Evolutionary conservation across 768 basidiomycete species (phyloP), one percentile per base, ranked within the genome.

Genomic region (Tephrocybe sp.): DNA sequence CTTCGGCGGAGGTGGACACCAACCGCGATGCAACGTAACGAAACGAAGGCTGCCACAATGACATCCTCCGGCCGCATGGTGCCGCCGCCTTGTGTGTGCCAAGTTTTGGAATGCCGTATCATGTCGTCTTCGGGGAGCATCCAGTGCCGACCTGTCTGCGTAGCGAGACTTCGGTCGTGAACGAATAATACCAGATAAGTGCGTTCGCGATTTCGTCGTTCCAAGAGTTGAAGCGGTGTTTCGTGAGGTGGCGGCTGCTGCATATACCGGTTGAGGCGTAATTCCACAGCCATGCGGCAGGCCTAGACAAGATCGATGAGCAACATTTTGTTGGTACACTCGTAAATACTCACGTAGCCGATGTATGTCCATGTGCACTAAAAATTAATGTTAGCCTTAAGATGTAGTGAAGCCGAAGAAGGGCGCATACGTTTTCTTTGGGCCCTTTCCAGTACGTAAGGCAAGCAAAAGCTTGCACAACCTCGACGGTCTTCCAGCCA

Each of bases 381-480:
- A 22, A 48, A 52, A 31, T 30, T 49, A 53, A 62, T 53, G 38
- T 60, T 44, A 58, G 56, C 28, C 27, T 32, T 41, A 11, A 52
- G 25, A 45, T 24, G 40, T 36, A 44, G n/a, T n/a, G n/a, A 46
- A 30, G 49, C 48, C 5, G 46, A 53, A 39, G 48, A 28, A 35
- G 52, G 43, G 34, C 49, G 46, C 79, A 39, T 55, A 88, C 87
- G 47, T 83, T 88, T 58, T 96, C 93, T 54, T 89, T 84, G 32
- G 91, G 87, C 58, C 91, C 89, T 63, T 80, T 86, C 90, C 91
- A 95, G 67, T 94, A 95, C 31, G 86, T 90, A 52, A 95, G 73
- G 59, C 90, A 92, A 16, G 88, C 86, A 64, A 92, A 89, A 22
- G 91, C 89, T 67, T 96, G 93, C 4, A 90, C 87, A 18, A 92